Conservation (phyloP, 31 red algal species). For the Odonthalia washingtoniensis region DNA sequence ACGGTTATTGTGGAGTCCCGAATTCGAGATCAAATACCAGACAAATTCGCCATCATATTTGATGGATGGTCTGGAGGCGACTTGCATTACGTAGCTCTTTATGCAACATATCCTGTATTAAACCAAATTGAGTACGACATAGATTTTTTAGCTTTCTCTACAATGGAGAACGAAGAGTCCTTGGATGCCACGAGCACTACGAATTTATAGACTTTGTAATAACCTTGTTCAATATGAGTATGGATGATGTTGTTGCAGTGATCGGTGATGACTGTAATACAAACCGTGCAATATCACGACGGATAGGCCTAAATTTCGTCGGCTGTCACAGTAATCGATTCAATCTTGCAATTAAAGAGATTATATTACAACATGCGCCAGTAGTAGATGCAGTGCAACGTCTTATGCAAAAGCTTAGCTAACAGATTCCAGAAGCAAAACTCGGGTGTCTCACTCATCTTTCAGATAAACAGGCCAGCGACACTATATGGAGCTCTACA, state of each 20-base stretch:
- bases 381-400: not conserved
- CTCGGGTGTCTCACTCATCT: not conserved
- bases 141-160: not conserved
- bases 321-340: not conserved
- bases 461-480: not conserved
- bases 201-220: not conserved
- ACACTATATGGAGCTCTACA: not conserved
- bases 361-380: constrained; percentile 10
- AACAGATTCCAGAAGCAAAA: not conserved
- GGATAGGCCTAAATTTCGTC: not conserved
- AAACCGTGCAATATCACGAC: not conserved
- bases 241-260: not conserved
- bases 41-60: constrained; percentile 2
- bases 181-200: not conserved
- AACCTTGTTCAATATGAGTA: not conserved
- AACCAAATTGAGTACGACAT: not conserved
- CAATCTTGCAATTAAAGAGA: not conserved
- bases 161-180: too few species aligned
- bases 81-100: not conserved
- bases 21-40: not conserved
- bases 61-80: too few species aligned
- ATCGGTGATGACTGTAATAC: not conserved
- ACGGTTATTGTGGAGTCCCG: not conserved
- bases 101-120: not conserved
- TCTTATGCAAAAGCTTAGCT: not conserved